phyloP scores from a whole-genome alignment of 306 rosid species.

The Vicia sativa region DNA sequence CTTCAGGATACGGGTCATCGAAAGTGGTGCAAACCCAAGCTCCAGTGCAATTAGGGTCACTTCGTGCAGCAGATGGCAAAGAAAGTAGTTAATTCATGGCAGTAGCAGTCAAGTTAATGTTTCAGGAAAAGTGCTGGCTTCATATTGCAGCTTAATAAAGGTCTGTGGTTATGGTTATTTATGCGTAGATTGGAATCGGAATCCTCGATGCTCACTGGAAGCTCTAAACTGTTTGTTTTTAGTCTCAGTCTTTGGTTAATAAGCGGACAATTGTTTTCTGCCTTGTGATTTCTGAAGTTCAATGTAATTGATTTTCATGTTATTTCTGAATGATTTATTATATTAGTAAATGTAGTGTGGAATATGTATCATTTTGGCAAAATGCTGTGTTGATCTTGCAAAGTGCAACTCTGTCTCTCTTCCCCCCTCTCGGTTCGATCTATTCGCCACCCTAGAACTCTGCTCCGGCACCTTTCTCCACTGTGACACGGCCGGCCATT shows the following conservation, averaged over 20 bases:
- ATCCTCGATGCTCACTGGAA: slow-evolving; percentile 20
- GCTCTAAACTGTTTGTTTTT: slow-evolving; percentile 14
- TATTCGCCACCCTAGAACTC: no score
- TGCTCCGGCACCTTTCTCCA: no score
- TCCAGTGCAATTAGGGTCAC: slow-evolving; percentile 94
- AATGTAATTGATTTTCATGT: slow-evolving; percentile 9
- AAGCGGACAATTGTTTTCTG: slow-evolving; percentile 3
- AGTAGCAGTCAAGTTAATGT: slow-evolving; percentile 15
- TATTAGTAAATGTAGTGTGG: neutral
- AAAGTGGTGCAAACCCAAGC: slow-evolving; percentile 98
- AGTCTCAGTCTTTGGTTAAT: slow-evolving; percentile 12
- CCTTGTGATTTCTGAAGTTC: slow-evolving; percentile 2
- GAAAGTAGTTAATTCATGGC: slow-evolving; percentile 44
- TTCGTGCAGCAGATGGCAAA: slow-evolving; percentile 91
- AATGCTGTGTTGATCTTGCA: neutral
- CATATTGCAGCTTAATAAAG: slow-evolving; percentile 21
- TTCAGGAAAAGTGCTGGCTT: slow-evolving; percentile 26
- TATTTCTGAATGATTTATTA: slow-evolving; percentile 6
- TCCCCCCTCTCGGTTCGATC: no score
- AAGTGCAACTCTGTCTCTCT: neutral
- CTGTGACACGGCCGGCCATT: no score
- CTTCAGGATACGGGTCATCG: slow-evolving; percentile 75
- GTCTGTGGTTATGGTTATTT: slow-evolving; percentile 20
- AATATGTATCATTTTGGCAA: neutral
- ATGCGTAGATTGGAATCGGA: neutral